Base-by-base conservation (phyloP, 345 rosid species). In the Populus nigra region DNA sequence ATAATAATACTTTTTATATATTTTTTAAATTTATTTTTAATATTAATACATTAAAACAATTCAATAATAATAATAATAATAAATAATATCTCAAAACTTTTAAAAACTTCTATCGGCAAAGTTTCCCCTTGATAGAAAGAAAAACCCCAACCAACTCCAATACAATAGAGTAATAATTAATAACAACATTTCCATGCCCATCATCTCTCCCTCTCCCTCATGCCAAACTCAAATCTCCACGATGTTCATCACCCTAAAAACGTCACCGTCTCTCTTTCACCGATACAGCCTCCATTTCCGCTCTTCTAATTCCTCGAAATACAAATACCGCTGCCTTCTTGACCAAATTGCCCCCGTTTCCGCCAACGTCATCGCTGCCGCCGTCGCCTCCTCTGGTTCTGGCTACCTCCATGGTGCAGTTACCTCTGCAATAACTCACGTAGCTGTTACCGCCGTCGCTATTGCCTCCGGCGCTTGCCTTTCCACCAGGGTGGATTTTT, bases 381-480 rank as follows among this genome's bases (percentile, higher is more conserved):
- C 88, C 22, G 83, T 87, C 7, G 86, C 91, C 31, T 75, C 85
- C 69, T 70, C 85, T 36, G 80, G 81, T 25, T 77, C 90, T 36
- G 75, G 76, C 65, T 72, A 90, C 33, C 45, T 82, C 70, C 90
- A 86, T 68, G 91, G 89, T 35, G 91, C 90, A 16, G 92, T 89
- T 62, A 39, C 91, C 41, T 91, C 92, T 29, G 85, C 92, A 71
- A 89, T 91, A 83, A 87, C 94, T 16, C 92, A 91, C 1, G 90
- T 91, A 3, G 93, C 91, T 45, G 85, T 91, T 81, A 87, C 89
- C 38, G 90, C 91, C 67, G 78, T 91, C 55, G 95, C 94, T 65
- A 91, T 91, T 66, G 94, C 91, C 72, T 91, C 94, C 39, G 95
- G 95, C 5, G 95, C 93, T 76, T 91, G 95, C 43, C 90, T 91